Conservation (phyloP, 2,329 filamentous ascomycete genomes). For the Colletotrichum simmondsii region DNA sequence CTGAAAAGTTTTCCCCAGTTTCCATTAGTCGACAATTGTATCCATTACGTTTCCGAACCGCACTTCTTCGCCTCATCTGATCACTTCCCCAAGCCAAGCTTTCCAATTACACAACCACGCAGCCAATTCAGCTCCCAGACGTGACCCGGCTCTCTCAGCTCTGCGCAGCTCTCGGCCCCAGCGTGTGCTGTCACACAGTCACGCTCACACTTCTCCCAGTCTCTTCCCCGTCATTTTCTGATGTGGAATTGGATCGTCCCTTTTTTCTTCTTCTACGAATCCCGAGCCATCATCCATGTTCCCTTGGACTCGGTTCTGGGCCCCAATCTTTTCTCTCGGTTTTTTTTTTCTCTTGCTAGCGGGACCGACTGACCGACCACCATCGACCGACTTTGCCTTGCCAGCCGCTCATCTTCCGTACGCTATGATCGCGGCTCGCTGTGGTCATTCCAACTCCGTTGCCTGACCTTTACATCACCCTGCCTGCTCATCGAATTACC, state of each 20-base stretch:
- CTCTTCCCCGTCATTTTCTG: not conserved
- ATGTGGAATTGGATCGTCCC: not conserved
- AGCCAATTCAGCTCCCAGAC: not conserved
- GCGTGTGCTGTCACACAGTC: conserved; percentile 2
- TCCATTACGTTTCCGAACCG: conserved; percentile 43
- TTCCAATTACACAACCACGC: conserved; percentile 7
- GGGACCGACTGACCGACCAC: not conserved
- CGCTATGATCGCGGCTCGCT: not conserved
- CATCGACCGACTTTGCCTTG: not conserved
- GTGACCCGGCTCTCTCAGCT: not conserved
- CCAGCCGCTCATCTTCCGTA: not conserved
- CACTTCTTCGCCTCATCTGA: conserved; percentile 33
- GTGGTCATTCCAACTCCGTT: not conserved
- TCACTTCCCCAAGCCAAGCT: conserved; percentile 22
- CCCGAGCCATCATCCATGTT: not conserved
- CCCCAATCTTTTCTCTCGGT: not conserved
- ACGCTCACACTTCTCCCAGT: not conserved
- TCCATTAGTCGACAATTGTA: conserved; percentile 35
- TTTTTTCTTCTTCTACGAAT: not conserved
- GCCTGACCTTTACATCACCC: not conserved
- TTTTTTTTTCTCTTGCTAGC: not conserved
- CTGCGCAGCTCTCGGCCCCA: conserved; percentile 16
- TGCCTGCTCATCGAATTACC: not conserved
- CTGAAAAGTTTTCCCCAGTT: conserved; percentile 31
- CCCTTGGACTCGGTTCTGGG: not conserved